Percentiles rank a stretch among this genome's conserved stretches.
phyloP scores from a whole-genome alignment of 345 rosid species.

The Citropsis articulata region DNA sequence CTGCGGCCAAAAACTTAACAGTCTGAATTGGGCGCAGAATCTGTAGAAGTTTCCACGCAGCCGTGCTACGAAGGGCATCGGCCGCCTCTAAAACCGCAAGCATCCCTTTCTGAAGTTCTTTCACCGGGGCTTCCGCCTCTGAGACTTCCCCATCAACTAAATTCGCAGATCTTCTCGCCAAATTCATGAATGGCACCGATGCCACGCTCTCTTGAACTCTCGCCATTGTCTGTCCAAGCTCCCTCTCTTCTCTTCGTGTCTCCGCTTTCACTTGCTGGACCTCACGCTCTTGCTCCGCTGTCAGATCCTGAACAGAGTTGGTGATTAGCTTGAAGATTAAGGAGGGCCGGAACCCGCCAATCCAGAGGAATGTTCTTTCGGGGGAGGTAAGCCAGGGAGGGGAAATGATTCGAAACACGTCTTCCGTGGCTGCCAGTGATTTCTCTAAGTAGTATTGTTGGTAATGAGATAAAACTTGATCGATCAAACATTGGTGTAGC shows the following conservation, averaged over 20 bases:
- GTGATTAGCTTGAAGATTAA: constrained; percentile 29
- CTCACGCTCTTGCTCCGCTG: constrained; percentile 20
- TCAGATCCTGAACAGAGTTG: constrained; percentile 16
- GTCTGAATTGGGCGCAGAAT: constrained; percentile 30
- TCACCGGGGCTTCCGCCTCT: constrained; percentile 25
- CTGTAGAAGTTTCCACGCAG: constrained; percentile 21
- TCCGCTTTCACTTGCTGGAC: constrained; percentile 23
- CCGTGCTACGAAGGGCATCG: constrained; percentile 22
- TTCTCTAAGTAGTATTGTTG: constrained; percentile 30
- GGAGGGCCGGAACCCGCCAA: constrained; percentile 38
- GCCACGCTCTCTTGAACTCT: constrained; percentile 43
- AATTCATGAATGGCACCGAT: constrained; percentile 16
- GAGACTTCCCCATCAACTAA: constrained; percentile 13
- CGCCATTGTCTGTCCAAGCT: constrained; percentile 35
- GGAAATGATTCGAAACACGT: constrained; percentile 29
- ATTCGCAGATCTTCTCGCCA: constrained; percentile 17
- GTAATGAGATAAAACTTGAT: constrained; percentile 27
- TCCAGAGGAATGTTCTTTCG: constrained; percentile 35
- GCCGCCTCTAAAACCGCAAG: constrained; percentile 24
- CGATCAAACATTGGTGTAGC: constrained; percentile 15
- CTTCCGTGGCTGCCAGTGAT: constrained; percentile 7
- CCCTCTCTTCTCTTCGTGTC: constrained; percentile 31
- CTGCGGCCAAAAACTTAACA: constrained; percentile 29
- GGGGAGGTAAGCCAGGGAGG: constrained; percentile 44
- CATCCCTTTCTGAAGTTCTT: constrained; percentile 19